Evolutionary conservation across 2,329 filamentous ascomycete genomes (phyloP).

Genomic region (Exophiala calicioides): DNA sequence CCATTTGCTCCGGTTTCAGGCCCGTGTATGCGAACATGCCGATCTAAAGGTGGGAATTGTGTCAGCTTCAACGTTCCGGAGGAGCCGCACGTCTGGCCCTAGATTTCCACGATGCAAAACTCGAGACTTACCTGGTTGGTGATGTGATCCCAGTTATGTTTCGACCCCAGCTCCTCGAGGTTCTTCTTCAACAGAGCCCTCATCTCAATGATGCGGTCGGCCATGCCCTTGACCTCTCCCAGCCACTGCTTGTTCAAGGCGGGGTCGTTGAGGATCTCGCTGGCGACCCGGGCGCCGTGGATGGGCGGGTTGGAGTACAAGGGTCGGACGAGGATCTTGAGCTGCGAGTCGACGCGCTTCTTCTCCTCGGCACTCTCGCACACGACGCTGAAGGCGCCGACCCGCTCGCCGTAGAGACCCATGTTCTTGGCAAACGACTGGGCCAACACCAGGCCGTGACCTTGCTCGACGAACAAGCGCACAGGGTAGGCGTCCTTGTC

Average conservation of each 20-base stretch:
- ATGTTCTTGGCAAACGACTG: constrained; percentile 99
- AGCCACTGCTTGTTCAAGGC: constrained; percentile 92
- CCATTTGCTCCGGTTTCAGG: constrained; percentile 87
- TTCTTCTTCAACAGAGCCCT: constrained; percentile 90
- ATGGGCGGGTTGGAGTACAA: constrained; percentile 98
- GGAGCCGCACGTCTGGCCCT: too few species aligned
- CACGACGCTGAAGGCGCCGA: constrained; percentile 93
- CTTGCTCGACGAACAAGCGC: constrained; percentile 88
- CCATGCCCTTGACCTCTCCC: constrained; percentile 96
- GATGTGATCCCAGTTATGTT: constrained; percentile 98
- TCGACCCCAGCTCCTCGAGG: constrained; percentile 90
- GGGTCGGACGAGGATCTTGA: constrained; percentile 97
- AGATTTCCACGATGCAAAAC: not conserved
- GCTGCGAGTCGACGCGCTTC: constrained; percentile 92
- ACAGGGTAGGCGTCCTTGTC: constrained; percentile 92
- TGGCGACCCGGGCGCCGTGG: constrained; percentile 91
- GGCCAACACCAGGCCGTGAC: constrained; percentile 81
- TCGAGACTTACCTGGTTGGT: constrained; percentile 67
- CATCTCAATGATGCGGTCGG: constrained; percentile 98
- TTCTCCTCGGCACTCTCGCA: constrained; percentile 84
- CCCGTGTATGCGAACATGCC: constrained; percentile 99
- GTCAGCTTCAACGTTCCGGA: too few species aligned
- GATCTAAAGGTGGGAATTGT: too few species aligned
- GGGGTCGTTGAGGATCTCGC: constrained; percentile 84
- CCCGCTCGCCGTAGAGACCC: constrained; percentile 98